phyloP scores from a whole-genome alignment of 169 alveolate species.

The Cryptosporidium meleagridis region DNA sequence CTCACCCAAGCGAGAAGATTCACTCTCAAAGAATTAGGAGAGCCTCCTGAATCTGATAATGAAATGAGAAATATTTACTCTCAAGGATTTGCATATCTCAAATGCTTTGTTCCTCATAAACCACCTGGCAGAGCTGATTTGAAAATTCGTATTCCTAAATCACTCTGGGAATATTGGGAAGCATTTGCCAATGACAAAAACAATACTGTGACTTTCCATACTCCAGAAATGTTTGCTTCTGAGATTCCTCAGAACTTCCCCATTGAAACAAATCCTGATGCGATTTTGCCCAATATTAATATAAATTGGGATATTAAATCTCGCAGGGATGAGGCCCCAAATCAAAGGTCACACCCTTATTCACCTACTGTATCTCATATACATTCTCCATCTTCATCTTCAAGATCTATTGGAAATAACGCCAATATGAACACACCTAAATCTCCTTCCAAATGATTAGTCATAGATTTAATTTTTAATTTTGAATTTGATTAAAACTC shows the following conservation, averaged over 20 bases:
- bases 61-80: conserved; percentile 79
- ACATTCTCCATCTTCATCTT: conserved; percentile 29
- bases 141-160: conserved; percentile 79
- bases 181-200: conserved; percentile 77
- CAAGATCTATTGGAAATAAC: conserved; percentile 17
- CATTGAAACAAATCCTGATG: background rate
- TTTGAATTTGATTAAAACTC: background rate
- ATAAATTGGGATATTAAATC: background rate
- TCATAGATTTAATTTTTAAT: conserved; percentile 53
- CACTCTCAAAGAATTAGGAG: conserved; percentile 77
- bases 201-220: conserved; percentile 23
- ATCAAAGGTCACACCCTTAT: conserved; percentile 50
- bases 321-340: conserved; percentile 6
- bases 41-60: conserved; percentile 76
- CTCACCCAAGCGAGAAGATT: conserved; percentile 80
- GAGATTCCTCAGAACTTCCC: conserved; percentile 71
- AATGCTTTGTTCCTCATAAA: conserved; percentile 79
- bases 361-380: conserved; percentile 15
- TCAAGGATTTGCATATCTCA: conserved; percentile 81
- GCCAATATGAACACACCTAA: background rate
- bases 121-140: conserved; percentile 78
- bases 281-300: background rate
- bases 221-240: conserved; percentile 75
- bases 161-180: conserved; percentile 83
- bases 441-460: conserved; percentile 21